Percentiles rank a stretch among this genome's conserved stretches.
Evolutionary conservation across 1,284 basidiomycete genomes (phyloP).

Genomic region (Cryptococcus jaspeensis): DNA sequence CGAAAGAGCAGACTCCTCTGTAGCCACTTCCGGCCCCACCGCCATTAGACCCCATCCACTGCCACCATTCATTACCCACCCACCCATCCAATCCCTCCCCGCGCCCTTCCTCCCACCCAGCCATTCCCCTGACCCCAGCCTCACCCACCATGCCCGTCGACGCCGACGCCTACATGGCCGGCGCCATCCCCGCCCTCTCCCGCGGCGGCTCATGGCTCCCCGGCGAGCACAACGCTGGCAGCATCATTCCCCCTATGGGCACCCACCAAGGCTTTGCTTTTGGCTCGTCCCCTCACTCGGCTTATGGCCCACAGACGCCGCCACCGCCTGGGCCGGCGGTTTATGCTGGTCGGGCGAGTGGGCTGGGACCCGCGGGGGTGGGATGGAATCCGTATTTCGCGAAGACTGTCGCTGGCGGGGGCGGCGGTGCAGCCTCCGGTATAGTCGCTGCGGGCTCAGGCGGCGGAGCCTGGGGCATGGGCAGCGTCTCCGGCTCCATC

Average conservation of each 20-base stretch:
- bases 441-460: no score
- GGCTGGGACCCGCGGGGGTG: no score
- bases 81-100: background rate
- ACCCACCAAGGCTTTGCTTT: background rate
- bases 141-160: slow-evolving; percentile 31
- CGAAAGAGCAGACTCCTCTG: background rate
- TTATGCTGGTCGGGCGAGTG: no score
- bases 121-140: no score
- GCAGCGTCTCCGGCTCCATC: no score
- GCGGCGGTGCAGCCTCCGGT: no score
- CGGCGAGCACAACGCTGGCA: background rate
- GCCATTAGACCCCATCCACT: background rate
- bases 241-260: background rate
- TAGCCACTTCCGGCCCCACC: no score
- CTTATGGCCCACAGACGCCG: slow-evolving; percentile 3
- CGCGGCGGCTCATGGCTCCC: slow-evolving; percentile 33
- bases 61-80: background rate
- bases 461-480: no score
- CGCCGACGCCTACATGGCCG: slow-evolving; percentile 36
- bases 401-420: no score
- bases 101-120: background rate
- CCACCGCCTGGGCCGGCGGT: background rate
- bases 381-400: no score
- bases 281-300: slow-evolving; percentile 1
- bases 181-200: slow-evolving; percentile 32